phyloP scores from a whole-genome alignment of 257 asterid genomes.

The Solanum bulbocastanum region DNA sequence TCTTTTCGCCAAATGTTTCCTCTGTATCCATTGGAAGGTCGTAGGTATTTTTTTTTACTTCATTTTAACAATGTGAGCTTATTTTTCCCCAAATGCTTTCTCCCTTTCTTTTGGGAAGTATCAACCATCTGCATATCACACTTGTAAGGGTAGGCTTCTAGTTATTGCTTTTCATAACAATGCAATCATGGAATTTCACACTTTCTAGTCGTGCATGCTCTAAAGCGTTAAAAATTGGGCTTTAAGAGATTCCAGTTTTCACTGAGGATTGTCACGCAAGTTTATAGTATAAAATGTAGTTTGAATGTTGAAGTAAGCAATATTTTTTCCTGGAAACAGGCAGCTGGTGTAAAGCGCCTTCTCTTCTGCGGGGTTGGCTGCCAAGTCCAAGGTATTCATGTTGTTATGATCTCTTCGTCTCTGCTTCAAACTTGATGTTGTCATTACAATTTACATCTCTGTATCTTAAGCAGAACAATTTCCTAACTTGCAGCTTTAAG shows the following conservation, averaged over 20 bases:
- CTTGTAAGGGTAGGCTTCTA: not conserved
- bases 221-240: not conserved
- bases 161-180: not conserved
- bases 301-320: not conserved
- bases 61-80: not conserved
- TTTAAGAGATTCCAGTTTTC: not conserved
- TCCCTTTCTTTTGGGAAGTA: not conserved
- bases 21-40: not conserved
- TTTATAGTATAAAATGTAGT: not conserved
- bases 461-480: conserved; percentile 51
- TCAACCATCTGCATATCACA: not conserved
- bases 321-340: conserved; percentile 37
- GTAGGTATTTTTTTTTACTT: not conserved
- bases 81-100: not conserved
- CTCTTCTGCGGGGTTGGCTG: conserved; percentile 99
- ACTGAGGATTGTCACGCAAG: not conserved
- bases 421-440: conserved; percentile 5
- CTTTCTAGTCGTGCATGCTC: not conserved
- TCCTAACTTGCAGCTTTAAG: conserved; percentile 90
- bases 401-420: not conserved
- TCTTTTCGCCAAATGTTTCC: not conserved
- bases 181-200: not conserved
- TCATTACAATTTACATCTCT: conserved; percentile 27
- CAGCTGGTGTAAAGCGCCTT: conserved; percentile 94
- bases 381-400: conserved; percentile 88